Evolutionary conservation across 2,329 filamentous ascomycete species (phyloP).

Genomic region (Penicillium sp.): DNA sequence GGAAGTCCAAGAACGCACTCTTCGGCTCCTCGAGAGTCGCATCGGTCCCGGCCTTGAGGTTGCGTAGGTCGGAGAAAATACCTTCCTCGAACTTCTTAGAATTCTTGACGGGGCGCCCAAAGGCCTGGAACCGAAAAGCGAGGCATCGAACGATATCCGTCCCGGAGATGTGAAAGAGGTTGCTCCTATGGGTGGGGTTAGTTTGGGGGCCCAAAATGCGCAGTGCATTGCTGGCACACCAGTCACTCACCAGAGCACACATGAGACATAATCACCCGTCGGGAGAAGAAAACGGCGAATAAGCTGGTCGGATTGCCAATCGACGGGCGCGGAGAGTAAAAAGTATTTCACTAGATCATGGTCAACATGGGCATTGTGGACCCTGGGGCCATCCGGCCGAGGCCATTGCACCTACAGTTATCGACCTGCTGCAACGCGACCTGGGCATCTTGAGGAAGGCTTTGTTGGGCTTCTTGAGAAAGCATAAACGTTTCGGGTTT

Average conservation of each 20-base stretch:
- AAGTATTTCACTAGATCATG: conserved; percentile 83
- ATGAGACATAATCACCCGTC: conserved; percentile 97
- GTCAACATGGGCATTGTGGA: conserved; percentile 3
- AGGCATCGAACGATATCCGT: conserved; percentile 98
- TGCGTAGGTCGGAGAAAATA: conserved; percentile 97
- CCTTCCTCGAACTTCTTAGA: conserved; percentile 99
- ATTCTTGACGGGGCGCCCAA: conserved; percentile 97
- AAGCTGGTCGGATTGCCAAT: conserved; percentile 95
- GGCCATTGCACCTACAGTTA: conserved; percentile 52
- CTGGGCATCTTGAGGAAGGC: conserved; percentile 90
- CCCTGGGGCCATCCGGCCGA: neutral
- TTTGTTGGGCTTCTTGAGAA: conserved; percentile 93
- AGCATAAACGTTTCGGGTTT: conserved; percentile 99
- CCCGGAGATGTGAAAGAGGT: conserved; percentile 97
- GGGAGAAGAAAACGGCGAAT: conserved; percentile 92
- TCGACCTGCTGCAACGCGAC: conserved; percentile 97
- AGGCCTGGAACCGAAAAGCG: conserved; percentile 96
- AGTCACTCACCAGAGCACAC: conserved; percentile 73
- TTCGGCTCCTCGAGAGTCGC: conserved; percentile 98
- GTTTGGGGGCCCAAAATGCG: conserved; percentile 4
- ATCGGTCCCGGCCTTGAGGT: conserved; percentile 96
- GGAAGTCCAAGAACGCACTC: conserved; percentile 94
- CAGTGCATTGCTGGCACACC: conserved; percentile 2
- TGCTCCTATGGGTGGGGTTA: conserved; percentile 59
- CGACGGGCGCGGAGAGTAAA: conserved; percentile 94